Evolutionary conservation across 2,329 filamentous ascomycete species (phyloP), one percentile per base, ranked within the genome.

Genomic region (Diplodia corticola): DNA sequence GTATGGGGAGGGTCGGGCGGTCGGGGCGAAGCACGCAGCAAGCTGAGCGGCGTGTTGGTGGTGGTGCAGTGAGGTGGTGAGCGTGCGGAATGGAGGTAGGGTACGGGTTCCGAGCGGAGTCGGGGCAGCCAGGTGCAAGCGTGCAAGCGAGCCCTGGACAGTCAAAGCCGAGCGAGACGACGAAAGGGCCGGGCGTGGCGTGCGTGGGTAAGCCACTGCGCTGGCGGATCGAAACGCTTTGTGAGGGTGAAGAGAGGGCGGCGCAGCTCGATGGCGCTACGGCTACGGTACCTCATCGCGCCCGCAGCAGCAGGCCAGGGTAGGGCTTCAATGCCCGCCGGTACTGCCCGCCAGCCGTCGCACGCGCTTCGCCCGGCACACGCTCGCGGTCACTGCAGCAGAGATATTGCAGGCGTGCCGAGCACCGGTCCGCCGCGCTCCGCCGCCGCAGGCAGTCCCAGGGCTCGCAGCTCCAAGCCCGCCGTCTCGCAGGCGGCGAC

Each of bases 71-170:
- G 51, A 30, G 24, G 63, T 65, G 63, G 51, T 54, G 51, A 30
- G 64, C 53, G 54, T 66, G 54, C 35, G 54, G 54, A 50, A 65
- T 50, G 63, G 44, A 59, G 63, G 53, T 46, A 54, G 55, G 37
- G 35, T 48, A 54, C 40, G 51, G 51, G 51, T 61, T 15, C 26
- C 13, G 40, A 49, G 57, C 57, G 44, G 44, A 49, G 57, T 61
- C 57, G 57, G 57, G 37, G 55, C 57, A 49, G 57, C 40, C 57
- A 61, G 57, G 57, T 61, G 57, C 57, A 61, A 49, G 37, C 55
- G 57, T 61, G 57, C 57, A 61, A 49, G 37, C 55, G 55, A 60
- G 54, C 53, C 53, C 51, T 40, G 53, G 53, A 24, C 37, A 28
- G 57, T 35, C 40, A 49, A 48, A 61, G 57, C 57, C 40, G 44